Evolutionary conservation across 805 yeast genomes (phyloP).

Genomic region (Lipomyces mesembrius): DNA sequence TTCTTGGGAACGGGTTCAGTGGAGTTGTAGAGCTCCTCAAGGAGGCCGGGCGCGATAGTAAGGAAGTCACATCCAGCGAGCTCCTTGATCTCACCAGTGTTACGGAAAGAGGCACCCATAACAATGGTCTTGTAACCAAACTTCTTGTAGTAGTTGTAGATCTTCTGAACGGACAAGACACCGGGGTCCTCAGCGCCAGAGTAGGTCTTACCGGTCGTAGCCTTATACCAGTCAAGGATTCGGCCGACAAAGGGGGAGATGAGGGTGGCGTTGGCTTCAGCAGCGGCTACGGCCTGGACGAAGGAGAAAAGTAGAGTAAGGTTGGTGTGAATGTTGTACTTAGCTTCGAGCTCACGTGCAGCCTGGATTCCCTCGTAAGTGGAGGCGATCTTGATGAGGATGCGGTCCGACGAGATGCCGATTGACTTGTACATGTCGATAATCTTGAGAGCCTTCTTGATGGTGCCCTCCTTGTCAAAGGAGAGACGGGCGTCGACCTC

Average conservation of each 20-base stretch:
- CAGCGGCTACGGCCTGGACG: conserved; percentile 98
- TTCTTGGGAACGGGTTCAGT: conserved; percentile 77
- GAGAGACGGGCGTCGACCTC: conserved; percentile 99
- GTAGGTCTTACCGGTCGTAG: conserved; percentile 86
- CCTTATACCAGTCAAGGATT: conserved; percentile 98
- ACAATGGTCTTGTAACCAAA: conserved; percentile 95
- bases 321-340: conserved; percentile 91
- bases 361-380: conserved; percentile 99
- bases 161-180: conserved; percentile 83
- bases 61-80: conserved; percentile 96
- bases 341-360: conserved; percentile 89
- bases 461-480: conserved; percentile 90
- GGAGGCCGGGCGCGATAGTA: conserved; percentile 90
- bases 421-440: conserved; percentile 81
- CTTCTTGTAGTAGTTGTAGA: conserved; percentile 98
- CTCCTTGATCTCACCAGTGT: conserved; percentile 91
- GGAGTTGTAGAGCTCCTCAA: conserved; percentile 85
- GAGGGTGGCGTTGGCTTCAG: conserved; percentile 94
- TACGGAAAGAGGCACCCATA: conserved; percentile 99
- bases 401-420: conserved; percentile 87
- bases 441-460: conserved; percentile 90
- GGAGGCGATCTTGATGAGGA: conserved; percentile 94
- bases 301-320: conserved; percentile 93
- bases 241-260: conserved; percentile 99
- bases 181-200: conserved; percentile 89